These are phyloP conservation scores for Hibiscus trionum DNA, from an alignment of 345 rosid species.

Conservation along the genomic window DNA sequence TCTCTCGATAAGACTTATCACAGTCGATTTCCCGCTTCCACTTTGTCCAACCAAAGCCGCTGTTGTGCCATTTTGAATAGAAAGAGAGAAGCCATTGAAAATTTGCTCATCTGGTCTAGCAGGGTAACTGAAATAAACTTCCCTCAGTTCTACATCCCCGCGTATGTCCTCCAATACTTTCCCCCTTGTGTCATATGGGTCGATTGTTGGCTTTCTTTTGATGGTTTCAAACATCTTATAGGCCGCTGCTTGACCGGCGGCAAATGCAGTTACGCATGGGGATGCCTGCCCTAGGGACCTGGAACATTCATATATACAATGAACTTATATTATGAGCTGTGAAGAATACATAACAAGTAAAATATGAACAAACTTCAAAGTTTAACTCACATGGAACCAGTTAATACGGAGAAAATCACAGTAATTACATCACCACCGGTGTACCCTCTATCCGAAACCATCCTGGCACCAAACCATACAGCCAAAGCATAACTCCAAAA, in stretches of 20 bases:
- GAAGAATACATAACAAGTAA: background rate
- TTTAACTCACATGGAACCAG: conserved; percentile 51
- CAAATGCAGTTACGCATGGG: conserved; percentile 65
- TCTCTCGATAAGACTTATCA: conserved; percentile 66
- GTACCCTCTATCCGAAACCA: conserved; percentile 55
- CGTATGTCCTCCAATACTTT: conserved; percentile 44
- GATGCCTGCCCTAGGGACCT: conserved; percentile 89
- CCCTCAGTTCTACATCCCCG: conserved; percentile 59
- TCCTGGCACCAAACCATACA: conserved; percentile 57
- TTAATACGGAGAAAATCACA: conserved; percentile 46
- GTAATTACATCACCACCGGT: conserved; percentile 48
- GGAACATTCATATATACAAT: background rate
- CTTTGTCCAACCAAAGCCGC: conserved; percentile 86
- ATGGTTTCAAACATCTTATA: conserved; percentile 77
- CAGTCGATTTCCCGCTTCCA: conserved; percentile 84
- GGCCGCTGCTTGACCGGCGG: conserved; percentile 72
- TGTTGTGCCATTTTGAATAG: conserved; percentile 55
- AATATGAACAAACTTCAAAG: background rate
- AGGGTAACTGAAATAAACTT: conserved; percentile 70
- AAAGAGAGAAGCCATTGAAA: conserved; percentile 55
- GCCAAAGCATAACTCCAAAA: conserved; percentile 48
- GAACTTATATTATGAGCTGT: background rate
- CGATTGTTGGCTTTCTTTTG: conserved; percentile 53
- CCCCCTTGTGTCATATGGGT: conserved; percentile 48
- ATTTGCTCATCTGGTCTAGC: conserved; percentile 69